Conservation (phyloP, 192 early-diverging fungal genomes). For the Coemansia sp. region DNA sequence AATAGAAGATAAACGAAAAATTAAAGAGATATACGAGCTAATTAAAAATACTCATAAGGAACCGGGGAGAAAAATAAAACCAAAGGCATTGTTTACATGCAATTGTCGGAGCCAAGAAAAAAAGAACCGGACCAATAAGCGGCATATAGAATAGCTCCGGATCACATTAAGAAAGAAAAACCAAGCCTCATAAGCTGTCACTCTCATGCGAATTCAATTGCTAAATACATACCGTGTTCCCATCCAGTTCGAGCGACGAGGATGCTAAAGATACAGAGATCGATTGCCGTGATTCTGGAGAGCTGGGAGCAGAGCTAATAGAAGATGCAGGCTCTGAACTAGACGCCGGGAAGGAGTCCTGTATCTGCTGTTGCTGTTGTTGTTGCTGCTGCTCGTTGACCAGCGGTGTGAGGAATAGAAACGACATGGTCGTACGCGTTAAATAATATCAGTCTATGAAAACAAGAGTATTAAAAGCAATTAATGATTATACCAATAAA, state of each 20-base stretch:
- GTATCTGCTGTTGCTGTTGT: background rate
- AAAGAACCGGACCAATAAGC: too few relatives aligned
- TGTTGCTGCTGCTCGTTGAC: slow-evolving; percentile 8
- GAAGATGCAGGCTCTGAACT: background rate
- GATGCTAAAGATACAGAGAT: background rate
- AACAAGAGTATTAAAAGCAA: background rate
- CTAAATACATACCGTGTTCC: slow-evolving; percentile 5
- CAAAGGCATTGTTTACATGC: too few relatives aligned
- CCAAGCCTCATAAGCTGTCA: too few relatives aligned
- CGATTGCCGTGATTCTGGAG: background rate
- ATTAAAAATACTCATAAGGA: too few relatives aligned
- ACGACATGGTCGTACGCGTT: slow-evolving; percentile 16
- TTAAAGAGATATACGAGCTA: too few relatives aligned
- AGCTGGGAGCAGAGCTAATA: background rate
- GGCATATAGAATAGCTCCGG: too few relatives aligned
- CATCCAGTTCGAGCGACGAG: slow-evolving; percentile 6
- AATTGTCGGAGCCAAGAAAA: too few relatives aligned
- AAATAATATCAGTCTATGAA: background rate
- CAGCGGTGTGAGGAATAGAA: slow-evolving; percentile 41
- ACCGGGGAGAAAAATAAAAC: too few relatives aligned
- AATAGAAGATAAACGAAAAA: too few relatives aligned
- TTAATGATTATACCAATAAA: background rate
- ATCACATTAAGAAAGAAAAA: too few relatives aligned
- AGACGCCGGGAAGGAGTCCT: background rate
- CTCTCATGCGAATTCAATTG: too few relatives aligned